Evolutionary conservation across 192 early-diverging fungal species (phyloP).

Genomic region (Linnemannia schmuckeri): DNA sequence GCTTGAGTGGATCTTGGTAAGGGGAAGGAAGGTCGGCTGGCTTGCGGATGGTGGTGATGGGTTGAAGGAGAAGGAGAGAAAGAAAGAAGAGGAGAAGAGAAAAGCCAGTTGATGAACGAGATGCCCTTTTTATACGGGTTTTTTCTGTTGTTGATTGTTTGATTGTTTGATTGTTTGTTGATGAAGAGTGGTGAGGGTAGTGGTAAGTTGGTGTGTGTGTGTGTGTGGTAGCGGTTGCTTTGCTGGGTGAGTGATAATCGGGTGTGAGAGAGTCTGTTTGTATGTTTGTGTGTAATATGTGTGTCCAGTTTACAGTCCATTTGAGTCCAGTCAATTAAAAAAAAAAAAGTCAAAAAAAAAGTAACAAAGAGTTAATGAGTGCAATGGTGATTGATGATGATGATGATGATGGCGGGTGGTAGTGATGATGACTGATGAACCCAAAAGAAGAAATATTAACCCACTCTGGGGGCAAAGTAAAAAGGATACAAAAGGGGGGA

Average conservation of each 20-base stretch:
- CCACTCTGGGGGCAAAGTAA: background rate
- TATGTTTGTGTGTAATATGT: too few relatives aligned
- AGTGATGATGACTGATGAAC: background rate
- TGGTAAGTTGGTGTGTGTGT: too few relatives aligned
- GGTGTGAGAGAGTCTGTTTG: too few relatives aligned
- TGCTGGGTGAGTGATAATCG: too few relatives aligned
- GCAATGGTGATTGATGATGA: too few relatives aligned
- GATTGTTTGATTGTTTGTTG: background rate
- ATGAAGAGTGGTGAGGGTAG: background rate
- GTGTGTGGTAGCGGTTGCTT: too few relatives aligned
- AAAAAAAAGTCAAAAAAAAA: too few relatives aligned
- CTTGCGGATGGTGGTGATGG: background rate
- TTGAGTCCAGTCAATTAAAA: too few relatives aligned
- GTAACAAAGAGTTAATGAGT: too few relatives aligned
- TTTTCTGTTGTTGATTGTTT: background rate
- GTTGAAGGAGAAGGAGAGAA: background rate
- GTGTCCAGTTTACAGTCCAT: too few relatives aligned
- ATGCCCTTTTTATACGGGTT: background rate
- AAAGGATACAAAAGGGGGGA: slow-evolving; percentile 6
- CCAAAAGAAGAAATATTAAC: slow-evolving; percentile 13
- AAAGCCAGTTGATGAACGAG: background rate
- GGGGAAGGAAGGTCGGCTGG: background rate
- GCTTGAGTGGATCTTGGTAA: background rate
- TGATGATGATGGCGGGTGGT: background rate
- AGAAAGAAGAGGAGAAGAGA: background rate